Evolutionary conservation across 352 stramenopile species (phyloP).

Genomic region (Phytophthora meadii): DNA sequence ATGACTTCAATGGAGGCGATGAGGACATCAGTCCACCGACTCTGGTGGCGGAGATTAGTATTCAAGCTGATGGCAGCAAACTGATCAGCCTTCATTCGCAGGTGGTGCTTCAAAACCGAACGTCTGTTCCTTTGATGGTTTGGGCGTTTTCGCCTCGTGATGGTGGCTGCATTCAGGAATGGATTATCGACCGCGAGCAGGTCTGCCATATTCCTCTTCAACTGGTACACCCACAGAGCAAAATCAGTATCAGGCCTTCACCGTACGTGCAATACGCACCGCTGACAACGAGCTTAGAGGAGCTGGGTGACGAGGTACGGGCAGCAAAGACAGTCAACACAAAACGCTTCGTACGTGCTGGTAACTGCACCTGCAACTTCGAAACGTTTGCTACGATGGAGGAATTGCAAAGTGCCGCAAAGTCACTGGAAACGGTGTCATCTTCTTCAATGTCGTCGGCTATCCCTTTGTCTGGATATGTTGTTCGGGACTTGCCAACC

Average conservation of each 20-base stretch:
- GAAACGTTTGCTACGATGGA: slow-evolving; percentile 80
- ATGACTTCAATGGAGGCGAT: slow-evolving; percentile 48
- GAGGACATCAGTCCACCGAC: slow-evolving; percentile 75
- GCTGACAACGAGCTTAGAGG: slow-evolving; percentile 80
- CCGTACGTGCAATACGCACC: slow-evolving; percentile 88
- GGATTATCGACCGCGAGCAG: slow-evolving; percentile 87
- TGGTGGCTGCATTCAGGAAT: slow-evolving; percentile 76
- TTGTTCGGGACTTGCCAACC: slow-evolving; percentile 83
- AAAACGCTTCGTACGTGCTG: slow-evolving; percentile 83
- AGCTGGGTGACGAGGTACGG: slow-evolving; percentile 77
- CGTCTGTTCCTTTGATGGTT: slow-evolving; percentile 86
- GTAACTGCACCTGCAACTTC: slow-evolving; percentile 84
- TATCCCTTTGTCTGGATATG: slow-evolving; percentile 73
- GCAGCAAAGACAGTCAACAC: slow-evolving; percentile 74
- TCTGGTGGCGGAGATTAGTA: slow-evolving; percentile 86
- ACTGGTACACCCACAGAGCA: slow-evolving; percentile 87
- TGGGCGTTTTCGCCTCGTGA: slow-evolving; percentile 89
- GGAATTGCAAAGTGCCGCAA: slow-evolving; percentile 60
- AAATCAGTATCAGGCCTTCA: slow-evolving; percentile 87
- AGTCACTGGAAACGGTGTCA: slow-evolving; percentile 41
- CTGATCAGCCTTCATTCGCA: slow-evolving; percentile 89
- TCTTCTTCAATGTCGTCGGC: slow-evolving; percentile 47
- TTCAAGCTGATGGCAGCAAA: slow-evolving; percentile 89
- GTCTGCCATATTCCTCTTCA: slow-evolving; percentile 84
- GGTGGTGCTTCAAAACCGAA: slow-evolving; percentile 88